phyloP scores from a whole-genome alignment of 2,329 filamentous ascomycete species.

The Phialophora tarda region DNA sequence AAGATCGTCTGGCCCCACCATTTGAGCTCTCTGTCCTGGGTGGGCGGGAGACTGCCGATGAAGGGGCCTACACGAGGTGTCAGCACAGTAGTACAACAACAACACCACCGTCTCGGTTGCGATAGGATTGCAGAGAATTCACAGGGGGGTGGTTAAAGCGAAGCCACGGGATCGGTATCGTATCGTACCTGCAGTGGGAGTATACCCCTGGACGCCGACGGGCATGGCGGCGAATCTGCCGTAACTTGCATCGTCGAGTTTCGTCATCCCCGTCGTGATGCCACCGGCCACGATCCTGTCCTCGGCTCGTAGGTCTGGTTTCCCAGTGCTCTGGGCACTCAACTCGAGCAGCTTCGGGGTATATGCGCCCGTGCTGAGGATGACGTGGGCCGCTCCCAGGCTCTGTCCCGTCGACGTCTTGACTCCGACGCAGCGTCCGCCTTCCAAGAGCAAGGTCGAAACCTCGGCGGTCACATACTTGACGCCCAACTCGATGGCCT shows the following conservation, averaged over 20 bases:
- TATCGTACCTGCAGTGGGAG: slow-evolving; percentile 43
- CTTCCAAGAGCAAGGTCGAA: slow-evolving; percentile 55
- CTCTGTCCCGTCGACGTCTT: slow-evolving; percentile 40
- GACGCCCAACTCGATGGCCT: slow-evolving; percentile 61
- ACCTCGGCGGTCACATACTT: slow-evolving; percentile 64
- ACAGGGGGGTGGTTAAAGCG: background rate
- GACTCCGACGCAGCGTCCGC: slow-evolving; percentile 48
- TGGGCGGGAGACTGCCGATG: slow-evolving; percentile 64
- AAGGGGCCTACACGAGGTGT: slow-evolving; percentile 55
- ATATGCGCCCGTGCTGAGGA: slow-evolving; percentile 45
- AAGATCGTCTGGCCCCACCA: slow-evolving; percentile 69
- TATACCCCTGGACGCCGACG: slow-evolving; percentile 55
- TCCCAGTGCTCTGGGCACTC: slow-evolving; percentile 49
- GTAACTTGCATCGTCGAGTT: slow-evolving; percentile 49
- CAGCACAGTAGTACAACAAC: slow-evolving; percentile 24
- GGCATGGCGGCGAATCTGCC: slow-evolving; percentile 50
- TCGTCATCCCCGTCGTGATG: slow-evolving; percentile 56
- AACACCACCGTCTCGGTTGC: too few relatives aligned
- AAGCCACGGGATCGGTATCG: background rate
- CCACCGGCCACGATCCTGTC: slow-evolving; percentile 55
- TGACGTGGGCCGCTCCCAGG: slow-evolving; percentile 41
- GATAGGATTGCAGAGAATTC: too few relatives aligned
- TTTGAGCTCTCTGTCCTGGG: slow-evolving; percentile 51
- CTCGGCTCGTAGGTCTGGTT: slow-evolving; percentile 57
- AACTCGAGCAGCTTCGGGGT: slow-evolving; percentile 49